These are phyloP conservation scores for Phoenix dactylifera DNA, from an alignment of 176 grass and related monocot species.

Conservation along the genomic window DNA sequence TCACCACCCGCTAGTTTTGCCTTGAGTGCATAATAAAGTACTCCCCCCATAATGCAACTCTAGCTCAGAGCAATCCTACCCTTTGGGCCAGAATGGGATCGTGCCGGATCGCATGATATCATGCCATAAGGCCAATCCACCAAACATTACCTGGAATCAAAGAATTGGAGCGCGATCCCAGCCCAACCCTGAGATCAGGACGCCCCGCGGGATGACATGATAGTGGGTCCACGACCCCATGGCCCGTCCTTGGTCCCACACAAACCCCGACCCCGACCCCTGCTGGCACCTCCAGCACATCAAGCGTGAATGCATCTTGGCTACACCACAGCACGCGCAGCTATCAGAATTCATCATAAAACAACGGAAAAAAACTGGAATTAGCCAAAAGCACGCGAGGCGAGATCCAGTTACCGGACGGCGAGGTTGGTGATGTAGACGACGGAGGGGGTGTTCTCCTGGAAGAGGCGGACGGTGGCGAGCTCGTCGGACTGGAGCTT, in stretches of 20 bases:
- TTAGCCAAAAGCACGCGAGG: too few relatives aligned
- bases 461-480: constrained; percentile 88
- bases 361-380: too few relatives aligned
- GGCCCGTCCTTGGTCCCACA: constrained; percentile 92
- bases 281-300: constrained; percentile 97
- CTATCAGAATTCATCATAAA: not conserved
- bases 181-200: constrained; percentile 91
- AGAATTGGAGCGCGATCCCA: not conserved
- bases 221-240: constrained; percentile 90
- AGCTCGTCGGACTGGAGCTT: constrained; percentile 94
- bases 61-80: too few relatives aligned
- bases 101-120: too few relatives aligned
- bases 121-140: too few relatives aligned
- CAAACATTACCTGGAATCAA: not conserved
- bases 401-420: constrained; percentile 25
- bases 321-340: constrained; percentile 17
- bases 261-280: constrained; percentile 84
- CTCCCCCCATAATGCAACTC: too few relatives aligned
- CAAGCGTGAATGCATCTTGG: constrained; percentile 95
- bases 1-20: too few relatives aligned
- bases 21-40: too few relatives aligned
- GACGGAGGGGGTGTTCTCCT: constrained; percentile 93
- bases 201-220: constrained; percentile 88
- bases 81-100: too few relatives aligned
- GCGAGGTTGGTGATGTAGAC: constrained; percentile 99